Conservation (phyloP, 192 early-diverging fungal genomes). For the Diversispora epigaea region DNA sequence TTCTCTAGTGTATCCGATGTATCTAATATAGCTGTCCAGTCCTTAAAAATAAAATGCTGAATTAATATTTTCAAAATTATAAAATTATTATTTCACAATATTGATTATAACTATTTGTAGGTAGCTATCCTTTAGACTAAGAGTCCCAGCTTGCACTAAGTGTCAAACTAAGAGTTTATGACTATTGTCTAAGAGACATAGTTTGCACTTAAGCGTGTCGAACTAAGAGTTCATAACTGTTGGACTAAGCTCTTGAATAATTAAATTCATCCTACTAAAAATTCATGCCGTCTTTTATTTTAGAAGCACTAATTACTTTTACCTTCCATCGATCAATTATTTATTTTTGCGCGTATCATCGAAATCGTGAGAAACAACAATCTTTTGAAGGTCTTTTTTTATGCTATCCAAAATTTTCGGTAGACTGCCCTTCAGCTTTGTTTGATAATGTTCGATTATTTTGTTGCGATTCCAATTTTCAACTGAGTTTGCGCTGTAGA, state of each 20-base stretch:
- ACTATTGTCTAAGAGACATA: conserved; percentile 17
- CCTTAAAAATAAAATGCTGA: neutral
- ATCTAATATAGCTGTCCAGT: neutral
- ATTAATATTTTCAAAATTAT: too few species aligned
- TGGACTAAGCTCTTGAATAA: conserved; percentile 25
- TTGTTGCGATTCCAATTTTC: neutral
- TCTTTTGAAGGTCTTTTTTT: conserved; percentile 18
- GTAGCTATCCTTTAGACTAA: conserved; percentile 6
- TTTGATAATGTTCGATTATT: neutral
- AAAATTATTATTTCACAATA: too few species aligned
- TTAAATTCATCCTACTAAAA: conserved; percentile 2
- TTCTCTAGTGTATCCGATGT: neutral
- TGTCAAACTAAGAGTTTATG: conserved; percentile 16
- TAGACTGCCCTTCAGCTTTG: neutral
- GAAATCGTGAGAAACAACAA: neutral
- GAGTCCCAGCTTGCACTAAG: conserved; percentile 27
- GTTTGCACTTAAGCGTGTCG: conserved; percentile 26
- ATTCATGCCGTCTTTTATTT: too few species aligned
- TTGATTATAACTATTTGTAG: too few species aligned
- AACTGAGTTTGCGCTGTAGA: neutral
- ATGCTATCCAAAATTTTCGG: neutral
- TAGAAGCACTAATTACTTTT: too few species aligned
- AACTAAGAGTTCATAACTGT: conserved; percentile 28
- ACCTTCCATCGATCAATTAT: conserved; percentile 16
- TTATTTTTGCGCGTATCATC: conserved; percentile 4